A percentile compares a stretch with the other conserved stretches of the same genome.
Conservation (phyloP, 1,284 basidiomycete species). For the Xerocomus minutiporus region DNA sequence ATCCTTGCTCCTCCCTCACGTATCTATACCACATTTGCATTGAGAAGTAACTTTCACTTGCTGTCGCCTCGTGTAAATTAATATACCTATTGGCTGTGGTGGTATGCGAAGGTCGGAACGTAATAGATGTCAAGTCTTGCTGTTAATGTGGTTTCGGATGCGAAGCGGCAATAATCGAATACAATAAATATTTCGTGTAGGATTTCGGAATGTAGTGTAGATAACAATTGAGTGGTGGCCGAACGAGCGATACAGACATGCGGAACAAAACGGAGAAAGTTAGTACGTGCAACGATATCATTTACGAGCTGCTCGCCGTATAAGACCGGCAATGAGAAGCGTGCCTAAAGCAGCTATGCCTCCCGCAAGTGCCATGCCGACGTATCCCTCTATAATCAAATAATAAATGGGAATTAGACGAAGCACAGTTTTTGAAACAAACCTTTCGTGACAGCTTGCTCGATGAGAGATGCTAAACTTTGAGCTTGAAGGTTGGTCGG, state of each 20-base stretch:
- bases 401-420: constrained; percentile 3
- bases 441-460: constrained; percentile 85
- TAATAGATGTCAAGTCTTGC: not conserved
- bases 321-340: constrained; percentile 74
- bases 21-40: constrained; percentile 33
- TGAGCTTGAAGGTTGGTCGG: constrained; percentile 93
- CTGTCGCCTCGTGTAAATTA: constrained; percentile 27
- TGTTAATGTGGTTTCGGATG: constrained; percentile 3
- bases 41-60: constrained; percentile 19
- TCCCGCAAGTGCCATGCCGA: constrained; percentile 92
- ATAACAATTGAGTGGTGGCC: constrained; percentile 10
- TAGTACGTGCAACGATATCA: constrained; percentile 34
- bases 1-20: constrained; percentile 23
- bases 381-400: constrained; percentile 70
- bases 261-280: constrained; percentile 11
- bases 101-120: not conserved
- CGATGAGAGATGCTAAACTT: constrained; percentile 81
- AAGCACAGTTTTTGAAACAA: constrained; percentile 2
- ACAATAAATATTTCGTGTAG: constrained; percentile 27
- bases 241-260: constrained; percentile 13
- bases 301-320: constrained; percentile 80
- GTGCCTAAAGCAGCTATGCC: constrained; percentile 86
- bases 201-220: constrained; percentile 6
- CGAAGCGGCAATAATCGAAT: constrained; percentile 18
- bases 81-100: constrained; percentile 18